A percentile compares a stretch with the other conserved stretches of the same genome.
phyloP scores from a whole-genome alignment of 2,329 filamentous ascomycete genomes.

The Sphaerulina populicola region DNA sequence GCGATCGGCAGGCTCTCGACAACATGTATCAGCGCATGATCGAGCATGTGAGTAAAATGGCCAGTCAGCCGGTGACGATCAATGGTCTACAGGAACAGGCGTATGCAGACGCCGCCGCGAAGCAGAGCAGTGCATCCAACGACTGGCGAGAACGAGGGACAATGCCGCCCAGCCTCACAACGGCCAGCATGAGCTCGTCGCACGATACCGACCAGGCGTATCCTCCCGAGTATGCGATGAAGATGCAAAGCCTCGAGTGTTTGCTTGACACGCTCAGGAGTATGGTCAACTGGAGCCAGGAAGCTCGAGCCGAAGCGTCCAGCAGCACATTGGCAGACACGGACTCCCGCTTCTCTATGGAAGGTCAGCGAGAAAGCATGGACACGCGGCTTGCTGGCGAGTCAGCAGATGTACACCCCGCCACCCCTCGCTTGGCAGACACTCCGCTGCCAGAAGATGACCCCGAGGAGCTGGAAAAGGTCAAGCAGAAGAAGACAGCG shows the following conservation, averaged over 20 bases:
- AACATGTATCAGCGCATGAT: constrained; percentile 95
- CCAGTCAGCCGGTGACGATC: constrained; percentile 67
- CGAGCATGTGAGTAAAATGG: constrained; percentile 83
- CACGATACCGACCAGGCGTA: constrained; percentile 56
- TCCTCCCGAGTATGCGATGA: constrained; percentile 83
- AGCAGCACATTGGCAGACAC: constrained; percentile 36
- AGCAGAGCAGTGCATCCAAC: constrained; percentile 34
- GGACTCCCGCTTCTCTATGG: constrained; percentile 46
- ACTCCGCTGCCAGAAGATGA: constrained; percentile 64
- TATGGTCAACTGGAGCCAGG: constrained; percentile 84
- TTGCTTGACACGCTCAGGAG: constrained; percentile 83
- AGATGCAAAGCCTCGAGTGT: constrained; percentile 79
- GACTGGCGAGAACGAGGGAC: constrained; percentile 87
- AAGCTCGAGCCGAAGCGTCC: constrained; percentile 46
- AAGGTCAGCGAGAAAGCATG: constrained; percentile 62
- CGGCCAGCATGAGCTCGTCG: constrained; percentile 56
- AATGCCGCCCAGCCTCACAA: constrained; percentile 76
- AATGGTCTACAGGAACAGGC: constrained; percentile 71
- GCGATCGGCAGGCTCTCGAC: constrained; percentile 81
- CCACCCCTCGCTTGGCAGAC: constrained; percentile 36
- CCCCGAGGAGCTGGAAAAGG: constrained; percentile 85
- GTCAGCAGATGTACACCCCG: not conserved
- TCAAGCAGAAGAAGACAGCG: constrained; percentile 88
- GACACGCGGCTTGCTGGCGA: constrained; percentile 49
- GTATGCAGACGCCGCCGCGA: constrained; percentile 70